These are phyloP conservation scores for Eucalyptus rudis DNA, from an alignment of 345 rosid genomes.

Conservation along the genomic window DNA sequence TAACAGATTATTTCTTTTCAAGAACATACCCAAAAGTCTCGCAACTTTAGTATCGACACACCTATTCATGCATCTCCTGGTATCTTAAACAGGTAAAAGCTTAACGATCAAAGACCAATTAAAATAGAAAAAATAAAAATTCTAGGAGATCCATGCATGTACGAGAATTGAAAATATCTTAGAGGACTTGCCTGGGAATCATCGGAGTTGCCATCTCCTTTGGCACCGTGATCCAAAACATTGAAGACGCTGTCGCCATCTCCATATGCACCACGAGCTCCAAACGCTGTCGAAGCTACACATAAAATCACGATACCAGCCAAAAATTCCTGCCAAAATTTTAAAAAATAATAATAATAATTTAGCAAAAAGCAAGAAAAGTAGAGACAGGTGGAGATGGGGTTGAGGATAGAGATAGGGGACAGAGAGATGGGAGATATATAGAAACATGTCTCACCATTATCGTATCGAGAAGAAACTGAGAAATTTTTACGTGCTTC, in stretches of 20 bases:
- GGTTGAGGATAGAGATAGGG: not conserved
- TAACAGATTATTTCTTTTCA: fast-evolving
- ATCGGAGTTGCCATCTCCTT: constrained; percentile 9
- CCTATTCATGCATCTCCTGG: not conserved
- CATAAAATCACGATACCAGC: not conserved
- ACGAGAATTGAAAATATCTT: too few species aligned
- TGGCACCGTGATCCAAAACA: constrained; percentile 5
- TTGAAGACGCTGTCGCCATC: not conserved
- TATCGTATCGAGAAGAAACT: not conserved
- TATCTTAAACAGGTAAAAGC: not conserved
- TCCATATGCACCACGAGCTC: not conserved
- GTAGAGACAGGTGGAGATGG: not conserved
- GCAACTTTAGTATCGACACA: not conserved
- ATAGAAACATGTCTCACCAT: not conserved
- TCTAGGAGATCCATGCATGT: too few species aligned
- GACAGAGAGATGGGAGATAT: not conserved
- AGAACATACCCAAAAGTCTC: not conserved
- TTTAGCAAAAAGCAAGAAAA: not conserved
- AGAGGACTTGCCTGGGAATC: constrained; percentile 1
- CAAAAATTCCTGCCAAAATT: not conserved
- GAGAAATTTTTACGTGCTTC: not conserved
- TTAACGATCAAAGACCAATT: not conserved
- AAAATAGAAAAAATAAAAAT: not conserved
- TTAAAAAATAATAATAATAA: not conserved
- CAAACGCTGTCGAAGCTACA: not conserved